Evolutionary conservation across 768 basidiomycete species (phyloP), one percentile per base, ranked within the genome.

Genomic region (Psilocybe subaeruginosa): DNA sequence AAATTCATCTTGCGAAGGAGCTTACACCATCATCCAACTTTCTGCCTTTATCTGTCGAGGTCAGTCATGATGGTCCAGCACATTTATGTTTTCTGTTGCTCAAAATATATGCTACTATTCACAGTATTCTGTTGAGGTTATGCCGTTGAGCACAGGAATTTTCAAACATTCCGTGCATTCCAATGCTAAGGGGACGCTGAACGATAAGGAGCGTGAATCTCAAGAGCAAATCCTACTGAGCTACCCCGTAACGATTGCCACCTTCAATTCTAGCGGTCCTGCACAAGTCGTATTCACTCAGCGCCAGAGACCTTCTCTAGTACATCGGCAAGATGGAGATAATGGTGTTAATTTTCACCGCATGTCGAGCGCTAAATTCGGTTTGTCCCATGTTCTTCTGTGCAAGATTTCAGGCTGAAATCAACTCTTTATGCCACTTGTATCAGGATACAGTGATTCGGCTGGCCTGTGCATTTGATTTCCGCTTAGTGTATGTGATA

Each of bases 1-100:
- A 70, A 47, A 68, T 70, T 14, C 68, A 69, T 50, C 59, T 70
- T 8, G 35, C 60, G 0, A 54, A 59, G n/a, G 59, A 69, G 12
- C 58, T 68, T 8, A 31, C 56, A 30, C 69, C 68, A 0, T 58
- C 65, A 1, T 68, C 52, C 19, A 41, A 58, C 35, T 62, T 60
- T 39, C 29, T 58, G 12, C 58, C 46, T 3, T 61, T 68, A 12
- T 54, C 33, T 4, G 50, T 70, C 45, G 64, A 68, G 58, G 69
- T 70, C 14, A 4, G 66, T 58, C 17, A 27, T 50, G 17, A 33
- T 19, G 9, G 12, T 52, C 30, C 23, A 23, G 23, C 23, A 23
- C 23, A 23, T 2, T 31, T 16, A 39, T 19, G 12, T 19, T 17
- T 30, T 12, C 41, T 46, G 8, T 23, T 23, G 23, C 23, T 23